These are phyloP conservation scores for Colletotrichum tropicale DNA, from an alignment of 2,329 filamentous ascomycete species.

Conservation along the genomic window DNA sequence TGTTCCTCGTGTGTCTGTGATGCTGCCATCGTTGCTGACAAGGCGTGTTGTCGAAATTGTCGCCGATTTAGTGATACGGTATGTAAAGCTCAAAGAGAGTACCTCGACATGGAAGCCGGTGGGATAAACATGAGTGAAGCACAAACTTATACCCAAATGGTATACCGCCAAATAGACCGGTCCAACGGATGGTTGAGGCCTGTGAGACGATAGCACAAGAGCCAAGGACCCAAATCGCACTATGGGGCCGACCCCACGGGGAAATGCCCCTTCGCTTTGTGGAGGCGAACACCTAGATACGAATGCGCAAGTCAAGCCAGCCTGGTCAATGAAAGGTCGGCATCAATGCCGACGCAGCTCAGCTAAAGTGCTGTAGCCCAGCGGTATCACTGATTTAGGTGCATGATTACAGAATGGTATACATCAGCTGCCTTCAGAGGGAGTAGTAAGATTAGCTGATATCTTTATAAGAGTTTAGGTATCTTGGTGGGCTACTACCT, in stretches of 20 bases:
- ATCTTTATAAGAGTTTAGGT: not conserved
- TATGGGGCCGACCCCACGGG: not conserved
- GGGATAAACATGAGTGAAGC: not conserved
- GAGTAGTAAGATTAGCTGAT: not conserved
- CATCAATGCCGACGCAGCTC: not conserved
- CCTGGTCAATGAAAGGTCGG: not conserved
- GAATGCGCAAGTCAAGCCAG: not conserved
- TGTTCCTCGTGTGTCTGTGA: not conserved
- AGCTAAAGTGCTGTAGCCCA: not conserved
- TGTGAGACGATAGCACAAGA: not conserved
- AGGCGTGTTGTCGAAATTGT: too few species aligned
- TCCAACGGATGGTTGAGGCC: not conserved
- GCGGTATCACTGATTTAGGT: not conserved
- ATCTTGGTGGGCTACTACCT: not conserved
- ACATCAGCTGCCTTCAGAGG: not conserved
- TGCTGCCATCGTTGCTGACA: not conserved
- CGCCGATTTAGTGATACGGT: too few species aligned
- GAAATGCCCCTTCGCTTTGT: not conserved
- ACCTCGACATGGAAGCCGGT: not conserved
- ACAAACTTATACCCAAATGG: not conserved
- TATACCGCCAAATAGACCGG: not conserved
- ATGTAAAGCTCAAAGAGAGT: not conserved
- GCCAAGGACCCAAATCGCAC: not conserved
- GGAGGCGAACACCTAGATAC: not conserved
- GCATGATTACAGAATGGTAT: not conserved